phyloP scores from a whole-genome alignment of 768 basidiomycete genomes.

The Guyanaporus albipodus region DNA sequence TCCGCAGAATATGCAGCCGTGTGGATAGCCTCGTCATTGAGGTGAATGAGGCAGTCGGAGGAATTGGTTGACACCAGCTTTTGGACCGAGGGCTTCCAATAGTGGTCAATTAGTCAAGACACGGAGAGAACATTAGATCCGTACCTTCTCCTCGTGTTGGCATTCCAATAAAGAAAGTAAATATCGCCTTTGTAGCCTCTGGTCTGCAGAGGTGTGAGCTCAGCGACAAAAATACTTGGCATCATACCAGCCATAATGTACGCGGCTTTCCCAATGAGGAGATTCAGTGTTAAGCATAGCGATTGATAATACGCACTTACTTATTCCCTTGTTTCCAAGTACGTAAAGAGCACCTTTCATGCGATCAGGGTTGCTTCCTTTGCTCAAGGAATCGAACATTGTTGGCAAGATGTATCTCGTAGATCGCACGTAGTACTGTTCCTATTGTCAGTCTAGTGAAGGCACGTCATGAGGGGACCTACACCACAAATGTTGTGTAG shows the following conservation, averaged over 20 bases:
- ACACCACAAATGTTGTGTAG: slow-evolving; percentile 63
- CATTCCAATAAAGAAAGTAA: slow-evolving; percentile 64
- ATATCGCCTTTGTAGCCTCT: slow-evolving; percentile 51
- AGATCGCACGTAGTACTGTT: slow-evolving; percentile 66
- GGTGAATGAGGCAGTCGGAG: slow-evolving; percentile 53
- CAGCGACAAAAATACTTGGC: slow-evolving; percentile 1
- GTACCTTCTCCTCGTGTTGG: slow-evolving; percentile 83
- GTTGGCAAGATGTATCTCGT: slow-evolving; percentile 60
- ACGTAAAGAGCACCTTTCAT: slow-evolving; percentile 95
- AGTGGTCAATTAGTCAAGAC: slow-evolving; percentile 45
- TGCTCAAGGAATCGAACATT: slow-evolving; percentile 57
- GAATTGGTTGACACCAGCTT: slow-evolving; percentile 40
- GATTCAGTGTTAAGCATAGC: slow-evolving; percentile 4
- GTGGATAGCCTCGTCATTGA: slow-evolving; percentile 61
- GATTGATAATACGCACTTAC: slow-evolving; percentile 35
- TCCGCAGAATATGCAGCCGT: slow-evolving; percentile 58
- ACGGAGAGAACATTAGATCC: slow-evolving; percentile 11
- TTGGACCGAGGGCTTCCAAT: slow-evolving; percentile 16
- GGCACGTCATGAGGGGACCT: slow-evolving; percentile 24
- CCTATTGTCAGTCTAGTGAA: slow-evolving; percentile 8
- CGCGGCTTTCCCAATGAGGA: slow-evolving; percentile 40
- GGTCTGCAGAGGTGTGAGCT: slow-evolving; percentile 40
- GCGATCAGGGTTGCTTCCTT: slow-evolving; percentile 82
- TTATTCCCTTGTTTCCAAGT: slow-evolving; percentile 66
- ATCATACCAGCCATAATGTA: slow-evolving; percentile 65